Evolutionary conservation across 345 rosid genomes (phyloP), one percentile per base, ranked within the genome.

Genomic region (Hibiscus mutabilis): DNA sequence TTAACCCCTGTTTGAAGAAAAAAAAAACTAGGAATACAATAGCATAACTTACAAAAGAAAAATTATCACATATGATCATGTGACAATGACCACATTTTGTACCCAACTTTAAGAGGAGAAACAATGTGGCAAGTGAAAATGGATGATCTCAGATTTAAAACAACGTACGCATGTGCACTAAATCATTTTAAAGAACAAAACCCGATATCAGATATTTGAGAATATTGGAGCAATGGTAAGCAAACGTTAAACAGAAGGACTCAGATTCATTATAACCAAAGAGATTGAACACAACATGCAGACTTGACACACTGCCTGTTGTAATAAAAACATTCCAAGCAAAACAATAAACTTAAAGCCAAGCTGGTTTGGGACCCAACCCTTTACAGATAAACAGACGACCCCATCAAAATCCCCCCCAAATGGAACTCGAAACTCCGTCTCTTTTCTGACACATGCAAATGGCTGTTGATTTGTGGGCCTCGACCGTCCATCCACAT

Each of bases 241-340:
- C 27, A 25, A 25, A 8, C 49, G 57, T 47, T 66, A 16, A 47
- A 47, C 22, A 66, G 56, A 69, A 69, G 49, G 46, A 69, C 63
- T 19, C 6, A 0, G 33, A 53, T 35, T 69, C 56, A 21, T 69
- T 35, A 69, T 56, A 57, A 57, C 13, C 46, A 42, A 42, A 42
- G 14, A 42, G 13, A 42, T 42, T 3, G 19, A 56, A 35, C 52
- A 69, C 15, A 69, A 56, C 22, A 46, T 2, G 69, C 69, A 66
- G 14, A 14, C 46, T 52, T n/a, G 14, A 55, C 55, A 49, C 22
- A 19, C 60, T 37, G 67, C 57, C 57, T 46, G 40, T 31, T 37
- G 29, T 21, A 69, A 53, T 13, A 11, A 49, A 46, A 24, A 49
- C 55, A 49, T 49, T 24, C 31, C 3, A 57, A 9, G 16, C 15